These are phyloP conservation scores for Phaeoacremonium minimum DNA, from an alignment of 2,329 filamentous ascomycete species.

Conservation along the genomic window DNA sequence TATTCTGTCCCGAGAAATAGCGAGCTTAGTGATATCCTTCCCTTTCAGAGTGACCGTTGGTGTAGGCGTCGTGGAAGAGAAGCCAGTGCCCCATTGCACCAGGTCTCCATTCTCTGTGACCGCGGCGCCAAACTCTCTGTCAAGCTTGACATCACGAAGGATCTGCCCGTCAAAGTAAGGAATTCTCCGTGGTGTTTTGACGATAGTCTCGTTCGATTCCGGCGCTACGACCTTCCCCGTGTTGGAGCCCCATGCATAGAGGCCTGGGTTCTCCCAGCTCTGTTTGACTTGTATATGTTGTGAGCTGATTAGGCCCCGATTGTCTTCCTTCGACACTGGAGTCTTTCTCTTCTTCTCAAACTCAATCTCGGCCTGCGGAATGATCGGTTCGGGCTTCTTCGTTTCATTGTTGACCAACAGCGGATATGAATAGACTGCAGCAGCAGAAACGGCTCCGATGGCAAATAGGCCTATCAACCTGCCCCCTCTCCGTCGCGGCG, in stretches of 20 bases:
- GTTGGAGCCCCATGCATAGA: conserved; percentile 94
- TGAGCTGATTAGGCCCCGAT: conserved; percentile 71
- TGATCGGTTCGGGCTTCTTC: conserved; percentile 9
- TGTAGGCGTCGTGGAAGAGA: conserved; percentile 56
- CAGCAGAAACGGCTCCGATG: conserved; percentile 1
- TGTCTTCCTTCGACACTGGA: conserved; percentile 63
- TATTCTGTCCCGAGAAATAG: conserved; percentile 77
- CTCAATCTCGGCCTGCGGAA: conserved; percentile 48
- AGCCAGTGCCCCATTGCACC: conserved; percentile 85
- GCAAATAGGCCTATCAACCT: conserved; percentile 2
- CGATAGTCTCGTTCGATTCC: conserved; percentile 67
- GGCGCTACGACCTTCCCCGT: conserved; percentile 80
- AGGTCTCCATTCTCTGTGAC: conserved; percentile 85
- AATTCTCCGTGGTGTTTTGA: conserved; percentile 79
- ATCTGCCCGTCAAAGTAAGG: conserved; percentile 79
- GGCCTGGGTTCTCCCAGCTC: conserved; percentile 77
- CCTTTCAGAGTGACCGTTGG: conserved; percentile 73
- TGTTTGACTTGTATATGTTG: conserved; percentile 85
- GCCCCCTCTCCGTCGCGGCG: conserved; percentile 1
- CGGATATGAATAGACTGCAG: conserved; percentile 10
- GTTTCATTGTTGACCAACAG: too few relatives aligned
- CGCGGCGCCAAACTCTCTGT: conserved; percentile 76
- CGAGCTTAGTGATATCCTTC: conserved; percentile 73
- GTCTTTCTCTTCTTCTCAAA: conserved; percentile 64
- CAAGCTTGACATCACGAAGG: conserved; percentile 82